Percentiles rank a stretch among this genome's conserved stretches.
Conservation (phyloP, 139 green algal genomes). For the Micractinium conductrix region DNA sequence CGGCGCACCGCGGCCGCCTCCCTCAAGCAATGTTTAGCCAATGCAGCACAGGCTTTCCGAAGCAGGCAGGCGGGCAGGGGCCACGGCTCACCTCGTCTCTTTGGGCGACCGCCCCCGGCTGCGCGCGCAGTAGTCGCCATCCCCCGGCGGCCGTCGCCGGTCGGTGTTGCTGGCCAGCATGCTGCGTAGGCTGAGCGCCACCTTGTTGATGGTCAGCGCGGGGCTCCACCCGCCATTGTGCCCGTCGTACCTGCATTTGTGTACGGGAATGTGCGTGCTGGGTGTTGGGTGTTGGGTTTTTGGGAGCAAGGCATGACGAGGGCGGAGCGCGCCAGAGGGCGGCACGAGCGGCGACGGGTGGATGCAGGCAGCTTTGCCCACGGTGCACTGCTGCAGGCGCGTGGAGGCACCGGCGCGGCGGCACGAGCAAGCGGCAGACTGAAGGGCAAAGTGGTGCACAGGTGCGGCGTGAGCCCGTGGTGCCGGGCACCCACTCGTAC, state of each 20-base stretch:
- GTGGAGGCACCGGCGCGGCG: background rate
- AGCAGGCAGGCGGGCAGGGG: background rate
- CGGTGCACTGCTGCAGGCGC: too few relatives aligned
- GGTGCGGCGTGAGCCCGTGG: too few relatives aligned
- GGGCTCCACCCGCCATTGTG: constrained; percentile 87
- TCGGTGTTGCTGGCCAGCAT: constrained; percentile 90
- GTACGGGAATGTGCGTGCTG: too few relatives aligned
- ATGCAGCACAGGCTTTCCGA: background rate
- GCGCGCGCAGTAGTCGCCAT: constrained; percentile 75
- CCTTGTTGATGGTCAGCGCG: constrained; percentile 89
- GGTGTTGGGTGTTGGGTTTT: too few relatives aligned
- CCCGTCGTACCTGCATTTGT: constrained; percentile 79
- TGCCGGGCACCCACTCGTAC: background rate
- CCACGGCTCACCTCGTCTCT: constrained; percentile 61
- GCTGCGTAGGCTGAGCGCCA: constrained; percentile 53
- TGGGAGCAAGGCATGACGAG: too few relatives aligned
- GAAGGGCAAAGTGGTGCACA: too few relatives aligned
- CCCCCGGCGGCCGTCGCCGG: constrained; percentile 63
- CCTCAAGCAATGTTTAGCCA: too few relatives aligned
- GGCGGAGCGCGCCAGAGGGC: too few relatives aligned
- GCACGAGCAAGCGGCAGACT: background rate
- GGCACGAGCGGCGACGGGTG: constrained; percentile 43
- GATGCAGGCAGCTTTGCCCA: background rate
- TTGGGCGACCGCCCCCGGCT: constrained; percentile 70
- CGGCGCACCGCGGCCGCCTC: background rate